phyloP scores from a whole-genome alignment of 2,329 filamentous ascomycete genomes.

The Fusarium protoensiforme region DNA sequence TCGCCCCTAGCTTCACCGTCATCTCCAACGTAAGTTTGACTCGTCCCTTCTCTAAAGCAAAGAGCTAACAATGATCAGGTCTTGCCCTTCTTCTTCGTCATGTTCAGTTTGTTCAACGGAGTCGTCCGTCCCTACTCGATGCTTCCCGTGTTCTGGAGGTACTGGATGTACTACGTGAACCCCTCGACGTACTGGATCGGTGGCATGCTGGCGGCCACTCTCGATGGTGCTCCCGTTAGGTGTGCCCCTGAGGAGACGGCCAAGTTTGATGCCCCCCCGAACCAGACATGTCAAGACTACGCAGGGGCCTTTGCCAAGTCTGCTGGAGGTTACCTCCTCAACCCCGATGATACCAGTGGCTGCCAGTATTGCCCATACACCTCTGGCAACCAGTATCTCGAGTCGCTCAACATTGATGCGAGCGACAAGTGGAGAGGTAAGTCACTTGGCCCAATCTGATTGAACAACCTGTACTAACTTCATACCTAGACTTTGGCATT shows the following conservation, averaged over 20 bases:
- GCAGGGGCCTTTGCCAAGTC: conserved; percentile 64
- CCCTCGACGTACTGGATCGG: conserved; percentile 37
- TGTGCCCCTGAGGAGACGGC: conserved; percentile 54
- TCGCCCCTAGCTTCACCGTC: conserved; percentile 81
- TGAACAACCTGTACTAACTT: not conserved
- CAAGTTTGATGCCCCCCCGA: conserved; percentile 69
- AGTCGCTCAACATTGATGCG: conserved; percentile 60
- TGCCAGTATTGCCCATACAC: conserved; percentile 79
- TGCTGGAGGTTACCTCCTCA: conserved; percentile 70
- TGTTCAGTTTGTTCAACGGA: conserved; percentile 81
- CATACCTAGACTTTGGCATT: conserved; percentile 68
- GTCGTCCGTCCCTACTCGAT: conserved; percentile 75
- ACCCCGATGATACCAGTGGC: conserved; percentile 64
- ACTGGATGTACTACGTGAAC: conserved; percentile 38
- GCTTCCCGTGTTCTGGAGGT: conserved; percentile 73
- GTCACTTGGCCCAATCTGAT: not conserved
- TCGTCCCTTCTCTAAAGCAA: too few species aligned
- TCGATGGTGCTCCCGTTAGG: conserved; percentile 44
- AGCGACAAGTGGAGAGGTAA: conserved; percentile 70
- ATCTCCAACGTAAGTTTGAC: conserved; percentile 75
- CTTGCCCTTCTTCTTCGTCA: conserved; percentile 84
- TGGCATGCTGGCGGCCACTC: conserved; percentile 34
- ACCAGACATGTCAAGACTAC: conserved; percentile 73
- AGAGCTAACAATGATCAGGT: conserved; percentile 57
- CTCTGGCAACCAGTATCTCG: conserved; percentile 69